Percentiles rank a stretch among this genome's conserved stretches.
Conservation (phyloP, 345 rosid genomes). For the Murraya koenigii region DNA sequence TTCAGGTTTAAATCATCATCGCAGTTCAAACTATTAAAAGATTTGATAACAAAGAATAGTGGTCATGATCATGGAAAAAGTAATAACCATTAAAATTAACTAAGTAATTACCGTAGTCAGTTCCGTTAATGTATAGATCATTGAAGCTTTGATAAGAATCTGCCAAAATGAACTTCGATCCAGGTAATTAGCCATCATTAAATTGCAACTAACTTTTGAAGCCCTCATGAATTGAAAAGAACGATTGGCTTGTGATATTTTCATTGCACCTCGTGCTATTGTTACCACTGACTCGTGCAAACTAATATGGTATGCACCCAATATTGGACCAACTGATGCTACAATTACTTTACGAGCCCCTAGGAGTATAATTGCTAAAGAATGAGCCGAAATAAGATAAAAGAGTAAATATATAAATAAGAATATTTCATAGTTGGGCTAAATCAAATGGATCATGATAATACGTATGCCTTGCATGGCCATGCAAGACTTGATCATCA, state of each 20-base stretch:
- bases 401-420: background rate
- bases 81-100: background rate
- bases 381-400: no score
- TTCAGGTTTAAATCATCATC: no score
- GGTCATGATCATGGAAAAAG: background rate
- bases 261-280: slow-evolving; percentile 63
- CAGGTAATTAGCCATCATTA: slow-evolving; percentile 59
- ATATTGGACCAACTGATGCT: slow-evolving; percentile 77
- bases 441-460: no score
- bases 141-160: slow-evolving; percentile 61
- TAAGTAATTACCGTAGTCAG: slow-evolving; percentile 38
- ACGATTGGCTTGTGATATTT: slow-evolving; percentile 55
- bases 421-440: background rate
- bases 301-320: slow-evolving; percentile 88
- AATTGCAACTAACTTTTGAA: slow-evolving; percentile 51
- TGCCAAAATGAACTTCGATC: slow-evolving; percentile 70
- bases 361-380: slow-evolving; percentile 50
- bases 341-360: slow-evolving; percentile 84
- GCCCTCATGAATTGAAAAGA: slow-evolving; percentile 67
- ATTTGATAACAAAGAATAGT: no score
- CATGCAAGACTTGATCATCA: no score
- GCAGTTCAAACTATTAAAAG: no score
- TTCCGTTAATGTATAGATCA: slow-evolving; percentile 47
- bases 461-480: no score
- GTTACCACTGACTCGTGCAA: slow-evolving; percentile 58